Evolutionary conservation across 768 basidiomycete genomes (phyloP), one percentile per base, ranked within the genome.

Genomic region (Baorangia bicolor): DNA sequence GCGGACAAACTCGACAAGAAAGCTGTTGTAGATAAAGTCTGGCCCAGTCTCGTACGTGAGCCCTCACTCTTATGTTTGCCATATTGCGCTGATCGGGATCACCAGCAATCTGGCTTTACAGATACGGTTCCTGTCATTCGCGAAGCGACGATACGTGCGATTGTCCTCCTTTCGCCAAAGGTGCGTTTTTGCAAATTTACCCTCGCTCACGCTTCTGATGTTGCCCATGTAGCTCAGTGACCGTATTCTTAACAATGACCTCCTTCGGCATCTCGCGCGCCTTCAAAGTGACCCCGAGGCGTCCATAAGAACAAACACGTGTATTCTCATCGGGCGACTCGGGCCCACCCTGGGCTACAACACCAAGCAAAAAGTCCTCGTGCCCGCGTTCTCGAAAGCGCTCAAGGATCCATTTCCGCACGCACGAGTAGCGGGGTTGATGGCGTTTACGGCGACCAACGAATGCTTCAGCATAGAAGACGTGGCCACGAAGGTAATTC

Each of bases 281-380:
- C 88, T 92, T 74, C 97, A 99, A 74, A 85, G 81, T 33, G 97
- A 98, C 66, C 78, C 87, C 1, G 97, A 99, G 73, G 84, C 95
- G 4, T 95, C 94, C 6, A 98, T 98, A 63, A 83, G 97, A 43
- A 98, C 97, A 16, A 98, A 98, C 65, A 97, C 97, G 0, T 96
- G 94, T 65, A 98, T 99, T 61, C 83, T 98, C 4, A 85, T 99
- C 53, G 96, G 95, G 18, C 84, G 96, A 8, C 79, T 99, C 6
- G 94, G 91, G 0, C 92, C 92, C 0, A 81, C 83, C 2, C 75
- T 99, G 1, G 90, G 91, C 1, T 83, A 88, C 54, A 88, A 93
- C 64, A 97, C 96, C 4, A 93, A 94, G 69, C 84, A 88, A 61
- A 98, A 98, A 66, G 94, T 99, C n/a, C 83, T 99, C 7, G 92